Percentiles rank a stretch among this genome's conserved stretches.
phyloP scores from a whole-genome alignment of 495 filamentous ascomycete species.

The Filosporella fistucella region DNA sequence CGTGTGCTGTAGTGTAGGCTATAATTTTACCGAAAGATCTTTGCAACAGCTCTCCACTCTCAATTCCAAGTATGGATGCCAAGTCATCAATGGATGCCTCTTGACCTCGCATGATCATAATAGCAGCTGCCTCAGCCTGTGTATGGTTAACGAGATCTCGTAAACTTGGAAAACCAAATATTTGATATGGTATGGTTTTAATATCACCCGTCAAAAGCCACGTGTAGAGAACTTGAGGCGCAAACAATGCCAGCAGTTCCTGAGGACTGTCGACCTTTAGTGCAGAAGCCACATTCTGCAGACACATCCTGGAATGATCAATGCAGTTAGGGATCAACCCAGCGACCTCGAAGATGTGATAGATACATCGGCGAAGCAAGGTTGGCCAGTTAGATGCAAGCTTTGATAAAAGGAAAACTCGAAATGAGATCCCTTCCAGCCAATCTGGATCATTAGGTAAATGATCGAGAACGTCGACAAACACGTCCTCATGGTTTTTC shows the following conservation, averaged over 20 bases:
- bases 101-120: conserved; percentile 79
- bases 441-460: conserved; percentile 68
- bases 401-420: conserved; percentile 67
- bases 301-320: conserved; percentile 65
- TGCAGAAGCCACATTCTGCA: conserved; percentile 57
- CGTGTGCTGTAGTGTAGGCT: conserved; percentile 79
- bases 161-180: conserved; percentile 73
- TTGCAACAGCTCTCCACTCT: conserved; percentile 52
- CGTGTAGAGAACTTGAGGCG: conserved; percentile 87
- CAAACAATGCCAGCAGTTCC: conserved; percentile 80
- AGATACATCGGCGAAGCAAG: conserved; percentile 75
- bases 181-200: conserved; percentile 66
- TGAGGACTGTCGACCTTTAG: conserved; percentile 59
- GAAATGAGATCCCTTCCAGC: conserved; percentile 79
- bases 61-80: conserved; percentile 47
- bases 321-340: conserved; percentile 58
- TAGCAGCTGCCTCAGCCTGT: conserved; percentile 75
- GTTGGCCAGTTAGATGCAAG: conserved; percentile 80
- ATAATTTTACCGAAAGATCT: conserved; percentile 74
- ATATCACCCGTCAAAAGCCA: conserved; percentile 71
- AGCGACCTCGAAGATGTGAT: conserved; percentile 88
- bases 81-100: conserved; percentile 57
- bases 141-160: conserved; percentile 64
- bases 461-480: conserved; percentile 68
- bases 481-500: conserved; percentile 74